phyloP scores from a whole-genome alignment of 768 basidiomycete genomes.

The Guyanaporus albipodus region DNA sequence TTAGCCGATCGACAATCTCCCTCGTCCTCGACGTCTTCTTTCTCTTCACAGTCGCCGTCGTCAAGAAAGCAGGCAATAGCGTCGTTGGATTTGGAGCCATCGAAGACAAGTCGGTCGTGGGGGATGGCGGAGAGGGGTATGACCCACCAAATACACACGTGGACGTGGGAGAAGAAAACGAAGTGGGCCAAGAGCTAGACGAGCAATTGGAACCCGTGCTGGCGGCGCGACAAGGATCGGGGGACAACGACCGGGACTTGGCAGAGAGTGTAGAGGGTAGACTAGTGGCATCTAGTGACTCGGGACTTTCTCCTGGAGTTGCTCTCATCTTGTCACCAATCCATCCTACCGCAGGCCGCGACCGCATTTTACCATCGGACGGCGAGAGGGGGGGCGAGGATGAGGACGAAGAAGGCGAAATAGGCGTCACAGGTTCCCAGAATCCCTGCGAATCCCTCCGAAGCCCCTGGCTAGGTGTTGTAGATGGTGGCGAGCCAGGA shows the following conservation, averaged over 20 bases:
- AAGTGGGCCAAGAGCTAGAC: constrained; percentile 4
- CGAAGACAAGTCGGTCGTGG: neutral
- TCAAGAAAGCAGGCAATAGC: constrained; percentile 24
- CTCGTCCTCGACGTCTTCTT: constrained; percentile 28
- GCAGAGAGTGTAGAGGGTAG: neutral
- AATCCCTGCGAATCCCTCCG: constrained; percentile 28
- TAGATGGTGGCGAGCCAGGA: constrained; percentile 10
- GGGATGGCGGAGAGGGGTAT: constrained; percentile 8
- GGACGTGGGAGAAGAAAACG: constrained; percentile 8
- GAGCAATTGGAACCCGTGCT: constrained; percentile 9
- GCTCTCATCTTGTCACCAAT: neutral
- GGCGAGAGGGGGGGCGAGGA: constrained; percentile 17
- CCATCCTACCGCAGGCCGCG: neutral
- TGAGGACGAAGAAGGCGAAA: constrained; percentile 18
- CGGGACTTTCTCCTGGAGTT: neutral
- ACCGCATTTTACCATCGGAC: constrained; percentile 3
- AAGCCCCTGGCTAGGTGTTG: constrained; percentile 9
- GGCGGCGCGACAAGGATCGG: constrained; percentile 2
- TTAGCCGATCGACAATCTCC: constrained; percentile 28
- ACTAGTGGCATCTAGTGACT: neutral
- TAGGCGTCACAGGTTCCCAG: constrained; percentile 19
- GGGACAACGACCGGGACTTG: constrained; percentile 19
- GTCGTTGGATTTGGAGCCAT: constrained; percentile 10
- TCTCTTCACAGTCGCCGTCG: constrained; percentile 16
- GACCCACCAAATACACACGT: constrained; percentile 7